These are phyloP conservation scores for Corynespora cassiicola DNA, from an alignment of 2,329 filamentous ascomycete genomes.

Conservation along the genomic window DNA sequence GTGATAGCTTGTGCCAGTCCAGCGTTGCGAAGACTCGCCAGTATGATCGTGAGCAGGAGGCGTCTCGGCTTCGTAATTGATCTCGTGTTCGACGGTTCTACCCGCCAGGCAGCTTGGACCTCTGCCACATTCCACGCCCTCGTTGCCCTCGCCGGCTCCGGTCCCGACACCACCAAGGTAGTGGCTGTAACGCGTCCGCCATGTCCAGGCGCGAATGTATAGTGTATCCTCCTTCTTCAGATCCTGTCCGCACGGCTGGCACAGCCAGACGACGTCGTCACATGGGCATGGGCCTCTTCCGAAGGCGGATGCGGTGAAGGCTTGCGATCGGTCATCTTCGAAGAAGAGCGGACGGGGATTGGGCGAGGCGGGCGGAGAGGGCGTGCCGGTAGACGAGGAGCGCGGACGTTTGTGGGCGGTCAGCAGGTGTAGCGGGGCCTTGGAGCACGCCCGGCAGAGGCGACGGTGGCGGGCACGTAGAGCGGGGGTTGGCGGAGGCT, in stretches of 20 bases:
- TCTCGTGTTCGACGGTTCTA: constrained; percentile 79
- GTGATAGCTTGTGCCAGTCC: constrained; percentile 74
- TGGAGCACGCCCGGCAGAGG: constrained; percentile 77
- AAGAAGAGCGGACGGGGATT: constrained; percentile 21
- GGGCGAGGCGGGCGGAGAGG: constrained; percentile 31
- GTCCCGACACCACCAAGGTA: constrained; percentile 83
- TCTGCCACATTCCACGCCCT: constrained; percentile 88
- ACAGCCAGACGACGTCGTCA: constrained; percentile 77
- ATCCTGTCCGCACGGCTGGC: constrained; percentile 79
- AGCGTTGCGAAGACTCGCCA: constrained; percentile 47
- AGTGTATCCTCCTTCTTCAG: constrained; percentile 66
- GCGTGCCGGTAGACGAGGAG: constrained; percentile 24
- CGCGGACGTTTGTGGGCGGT: constrained; percentile 30
- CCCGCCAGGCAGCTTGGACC: constrained; percentile 77
- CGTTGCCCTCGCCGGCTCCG: constrained; percentile 85
- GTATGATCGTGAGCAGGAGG: constrained; percentile 63
- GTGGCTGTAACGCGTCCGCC: constrained; percentile 81
- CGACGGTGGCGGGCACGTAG: constrained; percentile 80
- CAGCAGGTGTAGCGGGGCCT: constrained; percentile 69
- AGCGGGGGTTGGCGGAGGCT: constrained; percentile 72
- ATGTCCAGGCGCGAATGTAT: constrained; percentile 79
- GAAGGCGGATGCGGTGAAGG: constrained; percentile 56
- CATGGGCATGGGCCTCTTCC: constrained; percentile 66
- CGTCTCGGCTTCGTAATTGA: constrained; percentile 78
- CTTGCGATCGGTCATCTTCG: constrained; percentile 27